Percentiles rank a stretch among this genome's conserved stretches.
These are phyloP conservation scores for Candida sakaeoensis DNA, from an alignment of 805 yeast species.

Conservation along the genomic window DNA sequence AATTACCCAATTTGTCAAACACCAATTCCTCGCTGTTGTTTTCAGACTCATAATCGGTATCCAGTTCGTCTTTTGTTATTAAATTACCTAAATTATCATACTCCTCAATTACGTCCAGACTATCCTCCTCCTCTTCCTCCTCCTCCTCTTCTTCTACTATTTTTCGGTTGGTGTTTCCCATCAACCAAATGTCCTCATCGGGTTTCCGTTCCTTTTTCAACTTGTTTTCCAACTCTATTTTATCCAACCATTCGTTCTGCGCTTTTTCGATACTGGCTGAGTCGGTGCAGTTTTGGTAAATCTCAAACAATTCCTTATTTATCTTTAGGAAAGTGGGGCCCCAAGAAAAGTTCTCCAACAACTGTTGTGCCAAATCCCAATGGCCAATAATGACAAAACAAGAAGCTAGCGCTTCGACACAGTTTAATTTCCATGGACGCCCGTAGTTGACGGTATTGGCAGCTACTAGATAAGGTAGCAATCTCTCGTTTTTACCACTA, in stretches of 20 bases:
- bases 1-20: no score
- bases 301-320: slow-evolving; percentile 70
- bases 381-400: slow-evolving; percentile 93
- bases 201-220: slow-evolving; percentile 54
- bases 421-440: slow-evolving; percentile 89
- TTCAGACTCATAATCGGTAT: neutral
- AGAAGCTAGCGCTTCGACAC: slow-evolving; percentile 97
- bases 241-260: slow-evolving; percentile 70
- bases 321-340: slow-evolving; percentile 84
- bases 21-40: no score
- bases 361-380: slow-evolving; percentile 78
- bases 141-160: slow-evolving; percentile 10
- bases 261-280: slow-evolving; percentile 67
- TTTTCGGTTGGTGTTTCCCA: slow-evolving; percentile 69
- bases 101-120: slow-evolving; percentile 10
- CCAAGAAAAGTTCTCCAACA: slow-evolving; percentile 84
- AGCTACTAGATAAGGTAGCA: slow-evolving; percentile 89
- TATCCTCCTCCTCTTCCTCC: slow-evolving; percentile 14
- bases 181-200: slow-evolving; percentile 66
- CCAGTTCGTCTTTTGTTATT: neutral
- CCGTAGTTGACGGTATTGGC: slow-evolving; percentile 98
- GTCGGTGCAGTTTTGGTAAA: slow-evolving; percentile 79
- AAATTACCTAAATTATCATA: slow-evolving; percentile 2
- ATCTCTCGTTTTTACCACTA: slow-evolving; percentile 77
- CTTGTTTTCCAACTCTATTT: slow-evolving; percentile 61